Conservation (phyloP, 2,329 filamentous ascomycete genomes). For the Rachicladosporium sp. region DNA sequence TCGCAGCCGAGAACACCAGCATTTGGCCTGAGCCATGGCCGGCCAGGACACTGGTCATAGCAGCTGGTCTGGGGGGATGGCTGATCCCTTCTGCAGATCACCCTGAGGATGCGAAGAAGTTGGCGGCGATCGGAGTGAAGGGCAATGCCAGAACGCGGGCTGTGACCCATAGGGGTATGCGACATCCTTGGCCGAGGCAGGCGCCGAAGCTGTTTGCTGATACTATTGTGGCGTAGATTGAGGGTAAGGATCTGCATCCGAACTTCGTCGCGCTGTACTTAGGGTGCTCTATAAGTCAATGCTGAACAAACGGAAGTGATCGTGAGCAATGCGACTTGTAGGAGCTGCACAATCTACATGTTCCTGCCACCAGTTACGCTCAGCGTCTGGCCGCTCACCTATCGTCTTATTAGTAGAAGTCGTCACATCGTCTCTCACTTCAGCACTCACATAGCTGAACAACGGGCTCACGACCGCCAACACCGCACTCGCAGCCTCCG, state of each 20-base stretch:
- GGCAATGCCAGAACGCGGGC: conserved; percentile 11
- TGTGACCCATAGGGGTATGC: conserved; percentile 11
- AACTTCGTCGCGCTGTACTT: no score
- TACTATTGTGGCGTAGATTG: neutral
- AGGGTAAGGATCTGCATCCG: no score
- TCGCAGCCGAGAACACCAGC: conserved; percentile 6
- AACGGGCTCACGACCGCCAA: conserved; percentile 69
- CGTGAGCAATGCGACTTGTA: neutral
- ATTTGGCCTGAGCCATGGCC: conserved; percentile 11
- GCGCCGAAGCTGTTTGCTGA: neutral
- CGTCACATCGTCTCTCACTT: no score
- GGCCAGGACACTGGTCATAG: conserved; percentile 14
- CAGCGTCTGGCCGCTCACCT: conserved; percentile 58
- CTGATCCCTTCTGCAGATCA: conserved; percentile 14
- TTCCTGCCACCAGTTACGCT: conserved; percentile 68
- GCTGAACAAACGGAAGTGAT: neutral
- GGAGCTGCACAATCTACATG: conserved; percentile 33
- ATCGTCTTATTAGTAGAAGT: no score
- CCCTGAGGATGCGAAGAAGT: conserved; percentile 9
- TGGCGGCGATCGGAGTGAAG: conserved; percentile 11
- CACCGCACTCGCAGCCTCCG: conserved; percentile 67
- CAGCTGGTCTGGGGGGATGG: conserved; percentile 12
- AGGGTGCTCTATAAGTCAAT: no score
- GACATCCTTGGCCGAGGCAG: conserved; percentile 14
- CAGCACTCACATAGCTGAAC: conserved; percentile 61